Percentiles rank a stretch among this genome's conserved stretches.
Conservation (phyloP, 2,329 filamentous ascomycete genomes). For the Aspergillus proliferans region DNA sequence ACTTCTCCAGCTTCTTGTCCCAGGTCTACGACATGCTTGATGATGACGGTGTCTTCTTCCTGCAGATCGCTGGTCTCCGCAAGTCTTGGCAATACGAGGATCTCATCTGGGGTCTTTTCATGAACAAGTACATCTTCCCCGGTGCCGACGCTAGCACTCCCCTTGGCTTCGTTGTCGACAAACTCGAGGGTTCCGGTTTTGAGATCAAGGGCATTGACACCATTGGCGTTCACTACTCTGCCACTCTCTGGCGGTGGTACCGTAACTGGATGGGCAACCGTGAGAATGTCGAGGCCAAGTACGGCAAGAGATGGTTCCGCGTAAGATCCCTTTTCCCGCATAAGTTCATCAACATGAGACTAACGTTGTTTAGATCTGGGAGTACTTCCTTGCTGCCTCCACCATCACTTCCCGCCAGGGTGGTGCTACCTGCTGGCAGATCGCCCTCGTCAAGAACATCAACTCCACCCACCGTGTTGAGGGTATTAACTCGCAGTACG, state of each 20-base stretch:
- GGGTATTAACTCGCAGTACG: conserved; percentile 63
- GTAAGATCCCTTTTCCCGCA: conserved; percentile 48
- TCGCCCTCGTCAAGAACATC: conserved; percentile 82
- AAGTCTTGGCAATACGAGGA: conserved; percentile 98
- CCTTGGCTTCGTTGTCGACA: conserved; percentile 77
- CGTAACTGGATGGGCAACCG: conserved; percentile 94
- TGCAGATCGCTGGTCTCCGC: conserved; percentile 89
- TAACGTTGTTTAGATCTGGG: conserved; percentile 63
- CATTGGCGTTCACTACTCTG: conserved; percentile 92
- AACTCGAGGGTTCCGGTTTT: conserved; percentile 78
- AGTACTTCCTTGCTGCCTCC: conserved; percentile 81
- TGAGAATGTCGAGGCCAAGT: conserved; percentile 90
- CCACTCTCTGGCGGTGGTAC: conserved; percentile 97
- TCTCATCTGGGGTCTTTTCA: conserved; percentile 95
- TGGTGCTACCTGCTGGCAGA: conserved; percentile 78
- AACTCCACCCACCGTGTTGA: conserved; percentile 79
- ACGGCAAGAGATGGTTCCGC: conserved; percentile 91
- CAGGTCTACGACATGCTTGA: conserved; percentile 95
- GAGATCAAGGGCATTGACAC: conserved; percentile 92
- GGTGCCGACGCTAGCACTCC: conserved; percentile 94
- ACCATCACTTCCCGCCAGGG: conserved; percentile 81
- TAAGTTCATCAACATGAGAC: background rate
- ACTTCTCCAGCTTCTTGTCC: conserved; percentile 71
- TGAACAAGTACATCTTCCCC: conserved; percentile 99
- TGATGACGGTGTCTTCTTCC: conserved; percentile 91